Evolutionary conservation across 495 filamentous ascomycete species (phyloP).

Genomic region (Xylaria nigripes): DNA sequence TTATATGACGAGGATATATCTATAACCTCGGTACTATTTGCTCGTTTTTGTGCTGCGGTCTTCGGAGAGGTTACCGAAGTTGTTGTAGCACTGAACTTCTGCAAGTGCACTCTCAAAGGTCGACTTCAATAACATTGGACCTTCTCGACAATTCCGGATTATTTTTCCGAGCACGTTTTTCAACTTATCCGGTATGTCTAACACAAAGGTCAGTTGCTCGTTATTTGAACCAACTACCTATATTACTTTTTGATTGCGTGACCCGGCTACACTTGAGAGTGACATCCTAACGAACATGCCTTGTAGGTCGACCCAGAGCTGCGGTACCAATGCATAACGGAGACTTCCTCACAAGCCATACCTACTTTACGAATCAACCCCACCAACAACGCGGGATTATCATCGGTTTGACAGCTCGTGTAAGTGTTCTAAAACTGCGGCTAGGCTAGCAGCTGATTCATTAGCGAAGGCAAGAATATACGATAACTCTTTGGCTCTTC

Average conservation of each 20-base stretch:
- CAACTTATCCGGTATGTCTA: neutral
- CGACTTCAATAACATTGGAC: neutral
- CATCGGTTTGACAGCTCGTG: neutral
- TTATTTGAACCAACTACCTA: neutral
- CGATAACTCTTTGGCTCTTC: neutral
- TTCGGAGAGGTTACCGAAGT: neutral
- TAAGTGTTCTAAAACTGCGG: slow-evolving; percentile 1
- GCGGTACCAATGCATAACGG: slow-evolving; percentile 3
- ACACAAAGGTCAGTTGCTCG: neutral
- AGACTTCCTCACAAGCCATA: neutral
- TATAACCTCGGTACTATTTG: neutral
- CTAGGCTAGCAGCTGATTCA: slow-evolving; percentile 5
- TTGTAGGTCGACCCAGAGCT: slow-evolving; percentile 8
- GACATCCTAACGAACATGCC: neutral
- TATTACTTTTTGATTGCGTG: neutral
- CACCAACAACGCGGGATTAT: neutral
- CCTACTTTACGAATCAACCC: neutral
- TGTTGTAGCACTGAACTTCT: neutral
- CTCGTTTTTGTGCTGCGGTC: neutral
- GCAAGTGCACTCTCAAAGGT: neutral
- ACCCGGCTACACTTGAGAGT: slow-evolving; percentile 1
- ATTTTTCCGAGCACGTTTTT: neutral
- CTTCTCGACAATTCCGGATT: neutral
- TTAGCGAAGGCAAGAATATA: neutral
- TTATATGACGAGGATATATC: neutral